A percentile compares a stretch with the other conserved stretches of the same genome.
Evolutionary conservation across 805 yeast species (phyloP).

Genomic region (Groenewaldozyma salmanticensis): DNA sequence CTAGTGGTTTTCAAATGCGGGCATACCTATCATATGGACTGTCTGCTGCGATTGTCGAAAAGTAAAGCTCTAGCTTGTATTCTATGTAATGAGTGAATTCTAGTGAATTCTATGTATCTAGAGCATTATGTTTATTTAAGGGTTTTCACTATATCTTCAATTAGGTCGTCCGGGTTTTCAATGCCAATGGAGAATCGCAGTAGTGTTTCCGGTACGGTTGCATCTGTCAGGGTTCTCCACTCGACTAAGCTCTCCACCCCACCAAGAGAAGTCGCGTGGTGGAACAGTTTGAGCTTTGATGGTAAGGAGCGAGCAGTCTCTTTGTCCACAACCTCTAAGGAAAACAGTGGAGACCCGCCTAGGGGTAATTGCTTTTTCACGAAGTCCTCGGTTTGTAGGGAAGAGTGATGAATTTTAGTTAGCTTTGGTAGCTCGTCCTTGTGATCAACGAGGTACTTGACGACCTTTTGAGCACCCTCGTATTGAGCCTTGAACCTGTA

Average conservation of each 20-base stretch:
- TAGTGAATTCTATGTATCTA: background rate
- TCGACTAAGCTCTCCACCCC: slow-evolving; percentile 87
- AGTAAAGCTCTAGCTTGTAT: background rate
- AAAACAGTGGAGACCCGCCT: slow-evolving; percentile 66
- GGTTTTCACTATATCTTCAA: slow-evolving; percentile 61
- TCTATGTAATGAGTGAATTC: background rate
- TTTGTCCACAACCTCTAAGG: slow-evolving; percentile 43
- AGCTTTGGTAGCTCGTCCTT: slow-evolving; percentile 39
- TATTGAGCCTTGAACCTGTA: slow-evolving; percentile 62
- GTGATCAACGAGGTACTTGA: slow-evolving; percentile 46
- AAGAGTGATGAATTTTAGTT: slow-evolving; percentile 53
- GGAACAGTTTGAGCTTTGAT: slow-evolving; percentile 54
- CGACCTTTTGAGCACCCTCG: slow-evolving; percentile 51
- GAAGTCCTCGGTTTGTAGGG: slow-evolving; percentile 62
- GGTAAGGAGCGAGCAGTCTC: slow-evolving; percentile 58
- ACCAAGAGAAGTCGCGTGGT: slow-evolving; percentile 89
- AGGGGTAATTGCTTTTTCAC: slow-evolving; percentile 52
- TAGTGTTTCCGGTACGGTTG: slow-evolving; percentile 43
- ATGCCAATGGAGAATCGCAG: slow-evolving; percentile 74
- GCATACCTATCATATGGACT: slow-evolving; percentile 54
- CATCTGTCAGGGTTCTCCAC: slow-evolving; percentile 76
- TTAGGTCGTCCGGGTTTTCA: slow-evolving; percentile 66
- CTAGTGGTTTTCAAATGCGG: slow-evolving; percentile 52
- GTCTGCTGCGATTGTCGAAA: slow-evolving; percentile 37
- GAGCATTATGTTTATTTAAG: slow-evolving; percentile 20